Conservation (phyloP, 2,329 filamentous ascomycete species). For the Colletotrichum sansevieriae region DNA sequence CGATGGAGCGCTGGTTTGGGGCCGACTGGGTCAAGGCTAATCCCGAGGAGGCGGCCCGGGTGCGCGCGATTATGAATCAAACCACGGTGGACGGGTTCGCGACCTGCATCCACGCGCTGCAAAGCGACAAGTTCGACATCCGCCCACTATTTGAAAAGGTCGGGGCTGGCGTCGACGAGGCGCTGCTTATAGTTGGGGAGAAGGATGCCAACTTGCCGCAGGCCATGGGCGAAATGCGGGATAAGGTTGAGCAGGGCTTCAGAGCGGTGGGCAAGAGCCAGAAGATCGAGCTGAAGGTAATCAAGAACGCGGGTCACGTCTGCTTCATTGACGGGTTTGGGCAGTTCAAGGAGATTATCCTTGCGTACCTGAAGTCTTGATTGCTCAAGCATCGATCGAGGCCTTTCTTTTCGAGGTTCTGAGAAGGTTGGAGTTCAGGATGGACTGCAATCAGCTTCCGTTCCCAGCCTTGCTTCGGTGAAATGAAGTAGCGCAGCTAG, state of each 20-base stretch:
- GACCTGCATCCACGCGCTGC: conserved; percentile 55
- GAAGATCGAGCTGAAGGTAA: conserved; percentile 50
- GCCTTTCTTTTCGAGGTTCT: background rate
- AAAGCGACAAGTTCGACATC: conserved; percentile 54
- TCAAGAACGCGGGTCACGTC: conserved; percentile 54
- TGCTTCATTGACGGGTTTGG: conserved; percentile 55
- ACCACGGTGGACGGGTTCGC: conserved; percentile 57
- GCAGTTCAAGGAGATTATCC: conserved; percentile 47
- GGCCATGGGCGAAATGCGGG: conserved; percentile 55
- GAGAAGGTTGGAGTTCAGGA: conserved; percentile 19
- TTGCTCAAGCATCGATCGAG: background rate
- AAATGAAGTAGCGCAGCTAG: conserved; percentile 8
- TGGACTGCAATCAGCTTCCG: conserved; percentile 20
- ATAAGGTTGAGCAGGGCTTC: conserved; percentile 52
- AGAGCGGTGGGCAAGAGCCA: conserved; percentile 44
- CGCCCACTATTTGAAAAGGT: conserved; percentile 51
- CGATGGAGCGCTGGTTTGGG: conserved; percentile 58
- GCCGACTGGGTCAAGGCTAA: conserved; percentile 52
- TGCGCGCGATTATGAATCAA: conserved; percentile 52
- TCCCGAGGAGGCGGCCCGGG: conserved; percentile 51
- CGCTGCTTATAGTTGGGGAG: conserved; percentile 55
- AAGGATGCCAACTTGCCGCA: conserved; percentile 56
- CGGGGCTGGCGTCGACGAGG: conserved; percentile 51
- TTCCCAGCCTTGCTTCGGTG: conserved; percentile 31
- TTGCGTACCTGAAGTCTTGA: conserved; percentile 45